phyloP scores from a whole-genome alignment of 2,329 filamentous ascomycete species.

The Penicillium sp. region DNA sequence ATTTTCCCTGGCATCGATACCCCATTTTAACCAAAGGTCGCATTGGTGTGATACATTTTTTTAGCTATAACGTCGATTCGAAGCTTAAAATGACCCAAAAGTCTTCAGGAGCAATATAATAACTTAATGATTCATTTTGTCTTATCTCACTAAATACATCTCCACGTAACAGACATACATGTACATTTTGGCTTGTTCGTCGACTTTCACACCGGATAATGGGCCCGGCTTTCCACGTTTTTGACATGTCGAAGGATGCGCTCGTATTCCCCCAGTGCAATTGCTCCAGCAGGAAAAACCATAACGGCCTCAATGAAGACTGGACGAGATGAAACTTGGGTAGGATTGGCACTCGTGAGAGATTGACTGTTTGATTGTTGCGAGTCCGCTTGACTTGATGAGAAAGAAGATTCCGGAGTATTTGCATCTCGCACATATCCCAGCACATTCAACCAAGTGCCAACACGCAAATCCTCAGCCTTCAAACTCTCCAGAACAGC shows the following conservation, averaged over 20 bases:
- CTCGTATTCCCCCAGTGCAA: conserved; percentile 74
- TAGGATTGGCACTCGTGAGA: neutral
- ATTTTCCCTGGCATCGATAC: neutral
- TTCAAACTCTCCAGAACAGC: conserved; percentile 68
- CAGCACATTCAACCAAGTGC: conserved; percentile 87
- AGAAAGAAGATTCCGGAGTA: conserved; percentile 12
- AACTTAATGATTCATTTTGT: neutral
- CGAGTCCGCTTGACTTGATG: conserved; percentile 11
- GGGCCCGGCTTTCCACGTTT: conserved; percentile 33
- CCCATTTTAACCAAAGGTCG: neutral
- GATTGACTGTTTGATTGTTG: neutral
- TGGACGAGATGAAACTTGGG: conserved; percentile 26
- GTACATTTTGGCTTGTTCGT: neutral
- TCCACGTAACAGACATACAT: neutral
- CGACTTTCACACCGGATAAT: neutral
- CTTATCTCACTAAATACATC: neutral
- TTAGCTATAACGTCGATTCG: neutral
- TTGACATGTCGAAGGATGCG: conserved; percentile 49
- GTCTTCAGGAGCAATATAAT: neutral
- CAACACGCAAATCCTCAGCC: conserved; percentile 64
- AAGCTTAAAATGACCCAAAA: neutral
- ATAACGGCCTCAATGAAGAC: conserved; percentile 69
- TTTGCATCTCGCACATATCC: conserved; percentile 65
- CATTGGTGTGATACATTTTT: neutral
- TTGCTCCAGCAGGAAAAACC: conserved; percentile 72